A percentile compares a stretch with the other conserved stretches of the same genome.
These are phyloP conservation scores for Candida oleophila DNA, from an alignment of 805 yeast species.

Conservation along the genomic window DNA sequence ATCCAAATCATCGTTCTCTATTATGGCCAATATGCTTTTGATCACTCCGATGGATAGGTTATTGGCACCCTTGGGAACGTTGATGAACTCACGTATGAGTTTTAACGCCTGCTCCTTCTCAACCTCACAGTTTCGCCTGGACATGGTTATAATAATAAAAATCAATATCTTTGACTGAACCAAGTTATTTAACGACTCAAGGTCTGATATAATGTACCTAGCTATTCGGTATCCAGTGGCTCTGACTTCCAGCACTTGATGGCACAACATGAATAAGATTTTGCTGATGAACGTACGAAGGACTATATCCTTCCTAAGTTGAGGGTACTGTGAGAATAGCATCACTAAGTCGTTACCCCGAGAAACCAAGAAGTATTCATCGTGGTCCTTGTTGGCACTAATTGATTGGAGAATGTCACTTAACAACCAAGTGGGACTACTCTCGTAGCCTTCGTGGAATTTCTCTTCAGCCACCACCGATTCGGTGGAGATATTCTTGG, in stretches of 20 bases:
- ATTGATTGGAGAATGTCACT: conserved; percentile 61
- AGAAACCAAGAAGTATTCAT: conserved; percentile 49
- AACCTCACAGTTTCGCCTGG: conserved; percentile 51
- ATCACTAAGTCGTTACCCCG: conserved; percentile 66
- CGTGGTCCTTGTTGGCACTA: conserved; percentile 48
- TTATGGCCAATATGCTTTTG: conserved; percentile 62
- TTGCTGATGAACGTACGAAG: conserved; percentile 55
- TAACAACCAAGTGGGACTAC: conserved; percentile 53
- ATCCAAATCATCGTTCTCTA: conserved; percentile 42
- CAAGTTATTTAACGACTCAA: conserved; percentile 54
- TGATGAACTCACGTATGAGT: conserved; percentile 61
- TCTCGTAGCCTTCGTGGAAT: not conserved
- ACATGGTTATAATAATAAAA: conserved; percentile 61
- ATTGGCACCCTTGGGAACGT: conserved; percentile 48
- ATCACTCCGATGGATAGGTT: conserved; percentile 62
- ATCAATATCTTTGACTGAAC: conserved; percentile 57
- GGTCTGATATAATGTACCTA: conserved; percentile 58
- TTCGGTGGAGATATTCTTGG: not conserved
- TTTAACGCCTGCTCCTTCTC: conserved; percentile 81
- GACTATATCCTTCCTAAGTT: conserved; percentile 62
- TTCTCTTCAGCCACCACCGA: not conserved
- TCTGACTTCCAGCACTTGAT: conserved; percentile 57
- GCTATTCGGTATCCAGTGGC: conserved; percentile 77
- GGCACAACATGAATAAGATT: conserved; percentile 60
- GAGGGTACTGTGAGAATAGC: conserved; percentile 56